Percentiles rank a stretch among this genome's conserved stretches.
Evolutionary conservation across 306 rosid species (phyloP).

Genomic region (Inga leiocalycina): DNA sequence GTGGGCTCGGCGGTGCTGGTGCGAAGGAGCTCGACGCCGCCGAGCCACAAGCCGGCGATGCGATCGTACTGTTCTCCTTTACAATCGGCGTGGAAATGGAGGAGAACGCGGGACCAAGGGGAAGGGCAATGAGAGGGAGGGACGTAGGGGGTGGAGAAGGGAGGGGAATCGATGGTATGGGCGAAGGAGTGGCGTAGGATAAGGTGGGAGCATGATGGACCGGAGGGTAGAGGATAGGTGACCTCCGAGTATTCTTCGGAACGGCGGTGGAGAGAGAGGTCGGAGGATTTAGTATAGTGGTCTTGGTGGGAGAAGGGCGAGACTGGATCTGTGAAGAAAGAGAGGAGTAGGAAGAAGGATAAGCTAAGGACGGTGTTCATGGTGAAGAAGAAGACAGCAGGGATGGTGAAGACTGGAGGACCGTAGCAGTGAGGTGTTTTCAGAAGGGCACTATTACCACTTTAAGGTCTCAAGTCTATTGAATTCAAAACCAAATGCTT

Average conservation of each 20-base stretch:
- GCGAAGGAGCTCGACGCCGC: constrained; percentile 74
- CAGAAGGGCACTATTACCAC: background rate
- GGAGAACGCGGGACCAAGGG: constrained; percentile 64
- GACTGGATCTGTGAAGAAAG: constrained; percentile 21
- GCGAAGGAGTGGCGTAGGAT: constrained; percentile 69
- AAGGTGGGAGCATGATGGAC: constrained; percentile 56
- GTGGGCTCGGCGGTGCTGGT: constrained; percentile 85
- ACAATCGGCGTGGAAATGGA: constrained; percentile 48
- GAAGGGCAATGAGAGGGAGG: constrained; percentile 60
- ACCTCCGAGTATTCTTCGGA: constrained; percentile 63
- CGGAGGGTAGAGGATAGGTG: constrained; percentile 50
- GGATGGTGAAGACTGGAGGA: background rate
- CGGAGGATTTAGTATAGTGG: constrained; percentile 39
- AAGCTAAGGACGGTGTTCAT: constrained; percentile 37
- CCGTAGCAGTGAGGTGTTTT: background rate
- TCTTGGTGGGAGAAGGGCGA: constrained; percentile 42
- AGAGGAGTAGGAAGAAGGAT: background rate
- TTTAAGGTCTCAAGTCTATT: background rate
- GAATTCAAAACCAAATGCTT: too few species aligned
- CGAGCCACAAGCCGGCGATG: constrained; percentile 77
- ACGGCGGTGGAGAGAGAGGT: background rate
- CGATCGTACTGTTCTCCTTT: constrained; percentile 84
- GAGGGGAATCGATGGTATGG: constrained; percentile 67
- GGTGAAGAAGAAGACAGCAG: background rate
- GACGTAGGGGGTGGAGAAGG: constrained; percentile 56